Conservation (phyloP, 139 green algal species). For the Asterochloris sp. region DNA sequence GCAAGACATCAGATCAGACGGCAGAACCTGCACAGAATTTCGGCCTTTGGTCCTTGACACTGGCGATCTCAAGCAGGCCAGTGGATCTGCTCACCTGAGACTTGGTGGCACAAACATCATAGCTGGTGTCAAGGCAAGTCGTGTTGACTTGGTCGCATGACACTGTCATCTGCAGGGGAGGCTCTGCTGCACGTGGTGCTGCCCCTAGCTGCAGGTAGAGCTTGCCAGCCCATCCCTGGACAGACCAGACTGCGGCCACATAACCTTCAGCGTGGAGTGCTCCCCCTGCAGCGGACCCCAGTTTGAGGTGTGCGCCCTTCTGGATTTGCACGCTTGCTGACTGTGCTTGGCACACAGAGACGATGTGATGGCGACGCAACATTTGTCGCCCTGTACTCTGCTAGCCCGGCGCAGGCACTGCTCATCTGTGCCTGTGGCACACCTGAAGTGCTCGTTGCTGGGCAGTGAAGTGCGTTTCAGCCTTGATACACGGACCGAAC, state of each 20-base stretch:
- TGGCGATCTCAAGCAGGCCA: no score
- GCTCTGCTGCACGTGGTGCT: no score
- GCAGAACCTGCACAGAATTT: no score
- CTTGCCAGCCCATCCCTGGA: constrained; percentile 4
- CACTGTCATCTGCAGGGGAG: no score
- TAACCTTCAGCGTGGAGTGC: constrained; percentile 12
- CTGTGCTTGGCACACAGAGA: not conserved
- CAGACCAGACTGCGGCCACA: constrained; percentile 8
- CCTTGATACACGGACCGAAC: no score
- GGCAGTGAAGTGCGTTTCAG: not conserved
- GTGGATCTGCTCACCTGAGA: no score
- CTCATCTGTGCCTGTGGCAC: no score
- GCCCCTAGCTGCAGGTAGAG: not conserved
- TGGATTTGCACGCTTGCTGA: not conserved
- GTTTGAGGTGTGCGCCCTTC: not conserved
- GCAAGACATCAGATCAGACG: no score
- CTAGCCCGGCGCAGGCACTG: not conserved
- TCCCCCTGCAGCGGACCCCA: not conserved
- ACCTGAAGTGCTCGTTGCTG: not conserved
- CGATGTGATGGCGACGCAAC: not conserved
- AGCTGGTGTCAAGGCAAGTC: no score
- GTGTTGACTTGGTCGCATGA: no score
- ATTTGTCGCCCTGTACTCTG: not conserved
- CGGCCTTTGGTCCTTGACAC: no score
- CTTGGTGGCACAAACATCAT: no score